phyloP scores from a whole-genome alignment of 2,329 filamentous ascomycete genomes.

The Fusarium sororula region DNA sequence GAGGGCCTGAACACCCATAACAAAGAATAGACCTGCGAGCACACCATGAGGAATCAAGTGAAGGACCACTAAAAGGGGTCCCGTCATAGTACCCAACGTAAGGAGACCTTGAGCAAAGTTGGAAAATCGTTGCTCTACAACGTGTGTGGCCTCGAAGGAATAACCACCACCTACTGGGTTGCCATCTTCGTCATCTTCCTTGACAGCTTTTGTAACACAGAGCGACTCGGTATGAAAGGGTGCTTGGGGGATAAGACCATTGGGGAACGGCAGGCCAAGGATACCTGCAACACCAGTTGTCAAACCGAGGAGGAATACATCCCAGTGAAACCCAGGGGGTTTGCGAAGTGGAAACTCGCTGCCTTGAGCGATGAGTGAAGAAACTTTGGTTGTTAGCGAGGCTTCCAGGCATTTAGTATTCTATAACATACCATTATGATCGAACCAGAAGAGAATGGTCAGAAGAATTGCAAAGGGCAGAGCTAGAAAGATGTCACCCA shows the following conservation, averaged over 20 bases:
- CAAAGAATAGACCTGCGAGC: constrained; percentile 82
- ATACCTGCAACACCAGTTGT: constrained; percentile 81
- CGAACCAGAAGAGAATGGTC: constrained; percentile 88
- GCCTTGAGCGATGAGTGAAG: constrained; percentile 82
- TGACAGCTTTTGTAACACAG: constrained; percentile 70
- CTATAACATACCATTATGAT: constrained; percentile 78
- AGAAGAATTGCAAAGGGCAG: constrained; percentile 87
- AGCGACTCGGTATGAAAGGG: constrained; percentile 84
- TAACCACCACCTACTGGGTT: constrained; percentile 64
- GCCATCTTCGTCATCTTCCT: constrained; percentile 62
- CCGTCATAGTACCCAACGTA: constrained; percentile 81
- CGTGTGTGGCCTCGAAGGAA: constrained; percentile 62
- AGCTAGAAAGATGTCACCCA: constrained; percentile 80
- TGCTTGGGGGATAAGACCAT: constrained; percentile 84
- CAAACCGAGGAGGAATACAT: constrained; percentile 80
- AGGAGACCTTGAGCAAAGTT: constrained; percentile 82
- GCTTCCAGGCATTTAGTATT: not conserved
- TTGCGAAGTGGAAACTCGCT: constrained; percentile 84
- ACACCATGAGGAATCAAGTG: constrained; percentile 83
- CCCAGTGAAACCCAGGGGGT: constrained; percentile 87
- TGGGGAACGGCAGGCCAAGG: constrained; percentile 81
- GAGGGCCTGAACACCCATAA: constrained; percentile 84
- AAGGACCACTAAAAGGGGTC: constrained; percentile 76
- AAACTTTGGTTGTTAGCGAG: constrained; percentile 57
- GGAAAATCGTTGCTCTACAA: constrained; percentile 82